Evolutionary conservation across 1,139 yeast species (phyloP), one percentile per base, ranked within the genome.

Genomic region (Pneumocystis carinii): DNA sequence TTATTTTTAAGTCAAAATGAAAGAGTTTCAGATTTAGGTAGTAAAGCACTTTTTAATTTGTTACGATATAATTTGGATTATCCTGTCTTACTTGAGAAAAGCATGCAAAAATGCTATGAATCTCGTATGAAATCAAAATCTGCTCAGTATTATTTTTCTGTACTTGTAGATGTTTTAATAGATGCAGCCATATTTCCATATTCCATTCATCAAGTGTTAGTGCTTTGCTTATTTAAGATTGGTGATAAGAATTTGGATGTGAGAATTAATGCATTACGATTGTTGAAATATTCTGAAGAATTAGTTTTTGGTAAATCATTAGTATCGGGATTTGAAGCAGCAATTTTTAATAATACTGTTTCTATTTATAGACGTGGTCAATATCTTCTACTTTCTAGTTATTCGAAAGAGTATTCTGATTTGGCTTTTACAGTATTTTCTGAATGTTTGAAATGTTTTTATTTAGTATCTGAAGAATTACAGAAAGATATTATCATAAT

Each of bases 401-500:
- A 86, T 69, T 85, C 88, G 0, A 74, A 81, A 0, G 76, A 78
- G 14, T 82, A 82, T 67, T 79, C 87, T 0, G 83, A 80, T 32
- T 83, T 81, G 63, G 81, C 83, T 12, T 81, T 79, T 67, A 77
- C 77, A 63, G 78, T 87, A 67, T 83, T 88, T 64, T 86, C 94
- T 42, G 87, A 86, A 71, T 76, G 89, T 71, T 83, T 92, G 0
- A 80, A 81, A 77, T 82, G 82, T 67, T 87, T 87, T 69, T 84
- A 83, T 68, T 74, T 80, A 27, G 94, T 87, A 3, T 81, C 79
- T 39, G 76, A 74, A 59, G 75, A 81, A 72, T 78, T 83, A 0
- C 80, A 94, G 70, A 81, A 89, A 64, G 97, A 90, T 72, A 80
- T 92, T 17, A 75, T 90, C 64, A 84, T 94, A 0, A 84, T 90